Percentiles rank a stretch among this genome's conserved stretches.
phyloP scores from a whole-genome alignment of 2,329 filamentous ascomycete species.

The Metarhizium anisopliae region DNA sequence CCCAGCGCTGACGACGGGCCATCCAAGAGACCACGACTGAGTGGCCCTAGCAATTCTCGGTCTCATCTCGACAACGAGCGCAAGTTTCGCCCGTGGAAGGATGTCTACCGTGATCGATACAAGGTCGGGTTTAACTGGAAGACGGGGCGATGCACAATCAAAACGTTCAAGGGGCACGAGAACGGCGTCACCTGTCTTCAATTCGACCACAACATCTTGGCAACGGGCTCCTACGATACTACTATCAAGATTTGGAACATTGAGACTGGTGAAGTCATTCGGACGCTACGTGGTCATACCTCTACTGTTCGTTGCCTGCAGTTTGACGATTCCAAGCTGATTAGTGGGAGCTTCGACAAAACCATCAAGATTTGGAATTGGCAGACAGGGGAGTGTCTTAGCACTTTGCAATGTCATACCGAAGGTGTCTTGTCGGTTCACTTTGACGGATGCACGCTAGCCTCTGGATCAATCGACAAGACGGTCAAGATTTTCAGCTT shows the following conservation, averaged over 20 bases:
- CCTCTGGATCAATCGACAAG: conserved; percentile 81
- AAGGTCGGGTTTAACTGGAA: conserved; percentile 98
- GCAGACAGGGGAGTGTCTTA: conserved; percentile 80
- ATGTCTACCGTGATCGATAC: conserved; percentile 91
- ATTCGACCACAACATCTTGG: conserved; percentile 81
- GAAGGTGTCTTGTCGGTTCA: conserved; percentile 81
- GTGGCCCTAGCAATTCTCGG: conserved; percentile 16
- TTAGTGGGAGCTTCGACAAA: conserved; percentile 80
- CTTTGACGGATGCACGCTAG: conserved; percentile 75
- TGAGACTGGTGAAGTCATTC: conserved; percentile 74
- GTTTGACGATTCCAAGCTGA: conserved; percentile 85
- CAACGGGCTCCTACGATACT: conserved; percentile 88
- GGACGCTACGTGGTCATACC: conserved; percentile 76
- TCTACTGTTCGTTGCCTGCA: conserved; percentile 81
- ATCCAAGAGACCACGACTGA: conserved; percentile 25
- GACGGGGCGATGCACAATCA: conserved; percentile 78
- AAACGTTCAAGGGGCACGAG: conserved; percentile 73
- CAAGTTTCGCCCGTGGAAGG: conserved; percentile 74
- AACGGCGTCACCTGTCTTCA: conserved; percentile 56
- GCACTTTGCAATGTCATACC: conserved; percentile 69
- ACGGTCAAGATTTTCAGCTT: conserved; percentile 93
- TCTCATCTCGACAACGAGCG: conserved; percentile 32
- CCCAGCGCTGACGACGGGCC: conserved; percentile 20
- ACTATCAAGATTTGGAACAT: conserved; percentile 97
- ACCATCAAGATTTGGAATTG: conserved; percentile 96